Evolutionary conservation across 805 yeast species (phyloP), one percentile per base, ranked within the genome.

Genomic region (Suhomyces canberraensis): DNA sequence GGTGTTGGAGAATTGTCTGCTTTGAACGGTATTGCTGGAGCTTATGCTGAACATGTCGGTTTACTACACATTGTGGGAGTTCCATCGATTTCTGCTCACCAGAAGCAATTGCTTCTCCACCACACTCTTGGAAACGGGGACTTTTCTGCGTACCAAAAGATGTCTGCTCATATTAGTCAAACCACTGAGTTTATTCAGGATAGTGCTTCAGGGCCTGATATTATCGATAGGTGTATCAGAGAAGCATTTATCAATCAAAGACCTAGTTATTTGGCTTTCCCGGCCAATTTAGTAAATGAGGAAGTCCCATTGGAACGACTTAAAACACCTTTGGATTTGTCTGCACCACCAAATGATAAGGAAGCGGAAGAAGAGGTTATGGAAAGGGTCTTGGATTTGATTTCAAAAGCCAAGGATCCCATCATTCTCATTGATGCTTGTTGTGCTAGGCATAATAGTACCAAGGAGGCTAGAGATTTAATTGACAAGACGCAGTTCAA

Each of bases 361-460:
- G 45, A 44, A 6, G 13, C 43, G 2, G 47, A 48, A 32, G 28
- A 29, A 8, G 48, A 48, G 20, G 48, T 44, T 8, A 24, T 44
- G n/a, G 39, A 41, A 15, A 16, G 24, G 8, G 38, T 42, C 4
- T 24, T 40, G 9, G 37, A 33, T 3, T 13, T 37, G 7, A 25
- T 31, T 16, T 34, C 35, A 4, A 33, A 40, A 11, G 40, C 57
- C 9, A 35, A 42, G 25, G 42, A 52, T 27, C 59, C 59, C 1
- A 30, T 50, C 3, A 45, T 52, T 8, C 33, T 54, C 22, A 36
- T 52, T 6, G 59, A 54, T 32, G 53, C 54, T 11, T 54, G 56
- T 29, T 39, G 47, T 30, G 47, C 42, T 19, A 41, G 59, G 25
- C 55, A 52, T 34, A 32, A 46, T 17, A 46, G 49, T 20, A 40